Percentiles rank a stretch among this genome's conserved stretches.
These are phyloP conservation scores for Mycogone perniciosa DNA, from an alignment of 2,329 filamentous ascomycete species.

Conservation along the genomic window DNA sequence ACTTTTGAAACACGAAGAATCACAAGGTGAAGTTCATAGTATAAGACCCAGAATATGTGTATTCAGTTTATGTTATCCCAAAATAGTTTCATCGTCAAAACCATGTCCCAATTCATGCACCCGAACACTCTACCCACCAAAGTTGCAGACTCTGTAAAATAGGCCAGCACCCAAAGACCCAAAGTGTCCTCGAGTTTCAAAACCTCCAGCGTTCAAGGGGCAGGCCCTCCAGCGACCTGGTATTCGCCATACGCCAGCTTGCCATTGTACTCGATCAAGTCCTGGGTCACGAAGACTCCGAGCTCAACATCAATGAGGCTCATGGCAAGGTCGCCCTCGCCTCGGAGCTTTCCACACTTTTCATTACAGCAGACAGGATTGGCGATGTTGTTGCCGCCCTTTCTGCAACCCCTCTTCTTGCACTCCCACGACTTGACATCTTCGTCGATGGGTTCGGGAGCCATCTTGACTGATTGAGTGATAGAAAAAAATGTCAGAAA, in stretches of 20 bases:
- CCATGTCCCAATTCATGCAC: no score
- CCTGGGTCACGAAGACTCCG: not conserved
- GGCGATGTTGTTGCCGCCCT: slow-evolving; percentile 1
- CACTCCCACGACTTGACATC: not conserved
- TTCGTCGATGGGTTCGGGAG: not conserved
- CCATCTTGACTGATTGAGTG: not conserved
- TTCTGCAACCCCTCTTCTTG: not conserved
- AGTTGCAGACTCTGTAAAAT: no score
- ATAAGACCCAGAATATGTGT: no score
- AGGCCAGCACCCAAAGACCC: no score
- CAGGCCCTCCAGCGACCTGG: not conserved
- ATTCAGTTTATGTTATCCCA: no score
- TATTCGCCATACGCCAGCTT: not conserved
- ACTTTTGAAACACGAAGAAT: no score
- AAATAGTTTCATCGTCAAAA: no score
- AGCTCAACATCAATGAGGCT: slow-evolving; percentile 1
- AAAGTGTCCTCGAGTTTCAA: no score
- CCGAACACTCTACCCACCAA: no score
- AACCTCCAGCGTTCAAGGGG: no score
- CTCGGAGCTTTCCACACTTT: not conserved
- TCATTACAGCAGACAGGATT: not conserved
- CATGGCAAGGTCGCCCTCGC: not conserved
- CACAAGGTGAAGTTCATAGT: no score
- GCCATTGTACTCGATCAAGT: not conserved
- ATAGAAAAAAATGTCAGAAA: not conserved